These are phyloP conservation scores for Taphrina flavorubra DNA, from an alignment of 1,139 yeast genomes.

Conservation along the genomic window DNA sequence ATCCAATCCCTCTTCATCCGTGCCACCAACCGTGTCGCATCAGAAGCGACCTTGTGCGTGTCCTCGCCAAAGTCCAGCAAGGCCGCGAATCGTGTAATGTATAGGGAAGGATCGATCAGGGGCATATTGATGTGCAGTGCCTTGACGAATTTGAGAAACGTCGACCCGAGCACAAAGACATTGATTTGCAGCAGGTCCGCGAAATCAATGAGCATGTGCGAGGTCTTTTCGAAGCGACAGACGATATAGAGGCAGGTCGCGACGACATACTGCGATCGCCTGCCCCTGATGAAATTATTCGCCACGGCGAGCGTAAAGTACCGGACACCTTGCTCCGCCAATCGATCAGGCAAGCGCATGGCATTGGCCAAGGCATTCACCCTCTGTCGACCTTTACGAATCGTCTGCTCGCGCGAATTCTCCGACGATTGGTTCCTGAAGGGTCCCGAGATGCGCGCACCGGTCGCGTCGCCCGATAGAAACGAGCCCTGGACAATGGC, in stretches of 20 bases:
- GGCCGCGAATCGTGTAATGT: conserved; percentile 91
- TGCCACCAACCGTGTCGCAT: conserved; percentile 84
- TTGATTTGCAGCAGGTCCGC: conserved; percentile 87
- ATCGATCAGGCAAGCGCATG: conserved; percentile 77
- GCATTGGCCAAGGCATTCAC: conserved; percentile 71
- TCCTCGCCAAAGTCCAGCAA: conserved; percentile 71
- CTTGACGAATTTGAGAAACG: conserved; percentile 87
- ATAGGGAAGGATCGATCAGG: conserved; percentile 89
- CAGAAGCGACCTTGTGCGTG: conserved; percentile 72
- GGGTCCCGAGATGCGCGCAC: conserved; percentile 68
- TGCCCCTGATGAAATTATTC: conserved; percentile 90
- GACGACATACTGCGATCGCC: conserved; percentile 90
- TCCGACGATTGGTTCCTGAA: conserved; percentile 53
- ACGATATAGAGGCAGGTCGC: conserved; percentile 95
- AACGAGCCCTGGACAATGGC: conserved; percentile 95
- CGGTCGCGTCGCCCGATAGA: conserved; percentile 83
- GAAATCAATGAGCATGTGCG: conserved; percentile 94
- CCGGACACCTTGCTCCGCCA: conserved; percentile 82
- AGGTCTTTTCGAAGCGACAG: conserved; percentile 87
- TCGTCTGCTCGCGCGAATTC: conserved; percentile 87
- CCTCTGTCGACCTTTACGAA: conserved; percentile 31
- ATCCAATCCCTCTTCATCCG: conserved; percentile 96
- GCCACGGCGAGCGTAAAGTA: conserved; percentile 88
- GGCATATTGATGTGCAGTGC: conserved; percentile 76
- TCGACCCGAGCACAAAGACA: conserved; percentile 93